Evolutionary conservation across 768 basidiomycete species (phyloP).

Genomic region (Hydnum rufescens): DNA sequence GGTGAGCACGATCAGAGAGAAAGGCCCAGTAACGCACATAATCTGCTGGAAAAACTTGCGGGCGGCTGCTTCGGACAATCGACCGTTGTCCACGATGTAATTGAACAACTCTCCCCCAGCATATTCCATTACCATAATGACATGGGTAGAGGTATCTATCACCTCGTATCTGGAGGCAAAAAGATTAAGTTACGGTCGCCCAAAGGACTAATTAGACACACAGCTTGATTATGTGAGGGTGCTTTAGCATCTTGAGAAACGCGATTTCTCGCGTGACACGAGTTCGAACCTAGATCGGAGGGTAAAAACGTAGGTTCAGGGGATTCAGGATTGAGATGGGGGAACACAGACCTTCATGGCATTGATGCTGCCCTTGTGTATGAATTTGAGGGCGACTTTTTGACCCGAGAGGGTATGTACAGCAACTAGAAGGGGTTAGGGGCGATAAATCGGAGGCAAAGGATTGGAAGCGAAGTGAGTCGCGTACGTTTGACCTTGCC

Average conservation of each 20-base stretch:
- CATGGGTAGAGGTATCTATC: conserved; percentile 85
- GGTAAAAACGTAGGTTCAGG: not conserved
- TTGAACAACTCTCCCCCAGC: conserved; percentile 95
- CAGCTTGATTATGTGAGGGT: conserved; percentile 98
- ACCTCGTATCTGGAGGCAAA: conserved; percentile 24
- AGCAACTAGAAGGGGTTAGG: conserved; percentile 43
- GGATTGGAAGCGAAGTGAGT: not conserved
- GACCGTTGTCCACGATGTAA: conserved; percentile 87
- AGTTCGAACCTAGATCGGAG: conserved; percentile 28
- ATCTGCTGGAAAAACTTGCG: conserved; percentile 96
- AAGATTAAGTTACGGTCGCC: not conserved
- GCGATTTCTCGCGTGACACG: conserved; percentile 90
- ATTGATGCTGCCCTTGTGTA: conserved; percentile 84
- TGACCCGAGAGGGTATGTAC: conserved; percentile 87
- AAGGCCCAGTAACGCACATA: conserved; percentile 23
- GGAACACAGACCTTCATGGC: conserved; percentile 45
- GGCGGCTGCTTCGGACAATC: conserved; percentile 73
- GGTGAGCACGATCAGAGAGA: not conserved
- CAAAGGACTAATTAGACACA: conserved; percentile 21
- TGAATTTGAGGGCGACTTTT: conserved; percentile 93
- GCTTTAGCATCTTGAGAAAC: conserved; percentile 83
- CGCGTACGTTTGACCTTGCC: conserved; percentile 95
- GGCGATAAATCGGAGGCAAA: not conserved
- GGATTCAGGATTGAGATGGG: not conserved
- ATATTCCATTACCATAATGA: conserved; percentile 89